Evolutionary conservation across 2,329 filamentous ascomycete genomes (phyloP), one percentile per base, ranked within the genome.

Genomic region (Leptosphaerulina australis): DNA sequence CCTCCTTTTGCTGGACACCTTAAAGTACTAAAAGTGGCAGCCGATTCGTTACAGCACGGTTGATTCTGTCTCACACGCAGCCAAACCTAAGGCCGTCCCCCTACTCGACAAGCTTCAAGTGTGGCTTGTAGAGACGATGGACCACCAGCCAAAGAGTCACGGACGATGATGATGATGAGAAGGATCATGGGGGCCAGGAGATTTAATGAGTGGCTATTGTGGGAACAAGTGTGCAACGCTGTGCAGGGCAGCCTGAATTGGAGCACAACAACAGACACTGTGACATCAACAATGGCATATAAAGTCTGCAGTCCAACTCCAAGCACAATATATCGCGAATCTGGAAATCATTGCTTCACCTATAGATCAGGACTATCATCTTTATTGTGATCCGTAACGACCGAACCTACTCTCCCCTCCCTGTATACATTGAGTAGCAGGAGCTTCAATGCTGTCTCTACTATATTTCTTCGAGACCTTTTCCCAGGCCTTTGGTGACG

Each of bases 41-140:
- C 14, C 7, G 9, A 37, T 8, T 31, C 36, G 26, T 28, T 10
- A 33, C 31, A 33, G 5, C 31, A 1, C 37, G 9, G 33, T 28
- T 17, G 14, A 29, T 20, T 15, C n/a, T 38, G 49, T 47, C 44
- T 47, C 29, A 41, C 33, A n/a, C n/a, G 21, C 35, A 22, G 22
- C 43, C 21, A 39, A 24, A 24, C 17, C 10, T 41, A 34, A 40
- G 44, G 49, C 44, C 24, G n/a, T 14, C 43, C 28, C 35, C 15
- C 33, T 38, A 44, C 44, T 43, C 28, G 49, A 34, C 15, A 34
- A 43, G 49, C 34, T 44, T 53, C 44, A 47, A 47, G 43, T 38
- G 49, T 47, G 49, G 33, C 49, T 44, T 33, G 37, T 53, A 38
- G 41, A 41, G 41, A 47, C 22, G 38, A 33, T 34, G 24, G 20